Base-by-base conservation (phyloP, 495 filamentous ascomycete genomes). In the Talaromyces nanjingensis region DNA sequence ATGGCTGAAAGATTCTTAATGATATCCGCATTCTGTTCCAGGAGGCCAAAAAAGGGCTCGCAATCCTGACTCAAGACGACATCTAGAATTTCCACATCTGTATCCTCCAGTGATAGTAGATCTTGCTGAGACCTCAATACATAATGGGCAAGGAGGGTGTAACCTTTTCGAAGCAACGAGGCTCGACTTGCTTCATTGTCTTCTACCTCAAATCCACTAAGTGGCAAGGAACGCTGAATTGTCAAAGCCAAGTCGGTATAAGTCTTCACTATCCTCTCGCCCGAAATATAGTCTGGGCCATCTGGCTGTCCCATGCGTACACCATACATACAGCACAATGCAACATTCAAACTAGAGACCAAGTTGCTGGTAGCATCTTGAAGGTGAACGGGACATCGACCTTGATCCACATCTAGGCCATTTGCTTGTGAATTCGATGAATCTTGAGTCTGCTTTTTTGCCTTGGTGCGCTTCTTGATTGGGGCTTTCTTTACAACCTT, bases 281-380 rank as follows among this genome's bases (percentile, higher is more conserved):
- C 67, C 22, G 65, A 62, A 11, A 39, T 24, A 9, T 54, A 63
- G 7, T 72, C 64, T 31, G 42, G 56, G 25, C 55, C 18, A 24
- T 2, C 62, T 42, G 37, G 61, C 65, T n/a, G 64, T 14, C 5
- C 66, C 63, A 60, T 72, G 72, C 77, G 73, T 22, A 74, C 72
- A 29, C 79, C 73, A 54, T 73, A 74, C 72, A 81, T 79, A 8
- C 76, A 75, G 61, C 78, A 79, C 45, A 81, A 67, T 3, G 75
- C 75, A 53, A 69, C 72, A 29, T 78, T 64, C 12, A 81, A 70
- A 64, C 78, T 81, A n/a, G 71, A 70, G 29, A 71, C 64, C 18
- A 79, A 73, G 57, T 81, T 81, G 70, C 68, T 79, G 4, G 79
- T 63, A 4, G 78, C 78, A 65, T 79, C 76, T 64, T 76, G 69